Percentiles rank a stretch among this genome's conserved stretches.
Evolutionary conservation across 345 rosid species (phyloP).

Genomic region (Boechera stricta): DNA sequence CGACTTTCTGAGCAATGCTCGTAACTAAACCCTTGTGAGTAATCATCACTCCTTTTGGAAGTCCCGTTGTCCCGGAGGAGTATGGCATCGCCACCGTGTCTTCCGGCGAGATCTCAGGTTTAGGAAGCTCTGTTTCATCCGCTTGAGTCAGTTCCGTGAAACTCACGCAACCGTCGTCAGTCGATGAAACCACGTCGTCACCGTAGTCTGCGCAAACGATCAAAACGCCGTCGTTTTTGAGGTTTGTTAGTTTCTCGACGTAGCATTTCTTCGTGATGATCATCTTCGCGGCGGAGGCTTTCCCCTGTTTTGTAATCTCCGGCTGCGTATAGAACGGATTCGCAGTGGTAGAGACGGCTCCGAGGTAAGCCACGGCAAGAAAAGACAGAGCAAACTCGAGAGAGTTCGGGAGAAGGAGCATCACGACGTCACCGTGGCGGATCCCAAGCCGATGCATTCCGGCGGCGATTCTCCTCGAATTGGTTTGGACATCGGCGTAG

Average conservation of each 20-base stretch:
- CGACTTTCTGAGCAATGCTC: conserved; percentile 87
- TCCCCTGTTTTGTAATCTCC: conserved; percentile 71
- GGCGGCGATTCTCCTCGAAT: conserved; percentile 53
- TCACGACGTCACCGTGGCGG: conserved; percentile 64
- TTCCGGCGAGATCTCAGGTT: conserved; percentile 56
- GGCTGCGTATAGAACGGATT: conserved; percentile 78
- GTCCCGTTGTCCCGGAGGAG: conserved; percentile 93
- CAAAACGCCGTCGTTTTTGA: conserved; percentile 44
- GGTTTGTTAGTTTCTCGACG: conserved; percentile 56
- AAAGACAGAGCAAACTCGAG: conserved; percentile 76
- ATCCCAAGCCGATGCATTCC: conserved; percentile 71
- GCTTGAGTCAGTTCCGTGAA: conserved; percentile 57
- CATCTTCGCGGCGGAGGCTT: conserved; percentile 61
- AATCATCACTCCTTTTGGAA: conserved; percentile 93
- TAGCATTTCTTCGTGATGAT: conserved; percentile 62
- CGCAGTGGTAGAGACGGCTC: conserved; percentile 74
- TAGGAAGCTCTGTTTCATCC: conserved; percentile 53
- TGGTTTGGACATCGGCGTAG: conserved; percentile 67
- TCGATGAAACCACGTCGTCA: conserved; percentile 4
- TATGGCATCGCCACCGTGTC: conserved; percentile 89
- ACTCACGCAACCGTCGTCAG: conserved; percentile 56
- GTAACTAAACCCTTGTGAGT: conserved; percentile 82
- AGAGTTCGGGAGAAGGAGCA: conserved; percentile 78
- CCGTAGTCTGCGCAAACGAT: conserved; percentile 35
- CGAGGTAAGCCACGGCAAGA: conserved; percentile 70